Conservation (phyloP, 2,329 filamentous ascomycete species). For the Paraphaeosphaeria minitans region DNA sequence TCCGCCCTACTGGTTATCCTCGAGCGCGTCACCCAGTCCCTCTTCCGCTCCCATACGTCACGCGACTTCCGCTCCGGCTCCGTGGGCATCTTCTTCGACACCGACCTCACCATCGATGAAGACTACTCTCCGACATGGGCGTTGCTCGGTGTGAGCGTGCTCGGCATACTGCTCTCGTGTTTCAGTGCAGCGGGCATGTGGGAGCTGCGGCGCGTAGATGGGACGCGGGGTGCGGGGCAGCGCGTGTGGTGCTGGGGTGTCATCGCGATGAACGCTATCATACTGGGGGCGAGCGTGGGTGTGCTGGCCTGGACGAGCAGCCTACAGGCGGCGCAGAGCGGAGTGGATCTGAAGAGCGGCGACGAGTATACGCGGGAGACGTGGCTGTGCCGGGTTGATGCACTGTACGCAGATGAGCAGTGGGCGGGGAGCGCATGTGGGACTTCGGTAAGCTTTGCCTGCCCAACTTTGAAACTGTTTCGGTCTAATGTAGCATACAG, state of each 20-base stretch:
- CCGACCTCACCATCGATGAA: conserved; percentile 20
- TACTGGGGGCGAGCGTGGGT: conserved; percentile 24
- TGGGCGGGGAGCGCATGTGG: conserved; percentile 36
- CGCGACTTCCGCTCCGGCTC: conserved; percentile 22
- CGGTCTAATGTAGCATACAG: conserved; percentile 10
- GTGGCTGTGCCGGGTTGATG: conserved; percentile 33
- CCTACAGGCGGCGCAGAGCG: conserved; percentile 22
- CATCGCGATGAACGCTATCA: conserved; percentile 22
- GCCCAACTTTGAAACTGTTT: not conserved
- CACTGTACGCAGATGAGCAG: conserved; percentile 19
- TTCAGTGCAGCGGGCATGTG: conserved; percentile 32
- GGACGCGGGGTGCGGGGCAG: conserved; percentile 24
- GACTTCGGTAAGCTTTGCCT: conserved; percentile 23
- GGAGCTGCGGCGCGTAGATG: conserved; percentile 37
- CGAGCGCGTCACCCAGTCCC: conserved; percentile 30
- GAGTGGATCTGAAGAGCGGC: conserved; percentile 20
- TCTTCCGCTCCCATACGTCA: conserved; percentile 18
- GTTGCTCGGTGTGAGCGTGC: conserved; percentile 24
- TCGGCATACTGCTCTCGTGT: conserved; percentile 25
- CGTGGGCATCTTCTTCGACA: conserved; percentile 16
- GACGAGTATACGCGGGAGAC: conserved; percentile 32
- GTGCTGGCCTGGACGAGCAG: conserved; percentile 29
- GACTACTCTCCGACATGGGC: conserved; percentile 22
- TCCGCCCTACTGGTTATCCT: conserved; percentile 29
- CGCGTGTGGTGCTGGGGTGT: conserved; percentile 34